These are phyloP conservation scores for Dioscorea cayenensis DNA, from an alignment of 116 monocot genomes.

Conservation along the genomic window DNA sequence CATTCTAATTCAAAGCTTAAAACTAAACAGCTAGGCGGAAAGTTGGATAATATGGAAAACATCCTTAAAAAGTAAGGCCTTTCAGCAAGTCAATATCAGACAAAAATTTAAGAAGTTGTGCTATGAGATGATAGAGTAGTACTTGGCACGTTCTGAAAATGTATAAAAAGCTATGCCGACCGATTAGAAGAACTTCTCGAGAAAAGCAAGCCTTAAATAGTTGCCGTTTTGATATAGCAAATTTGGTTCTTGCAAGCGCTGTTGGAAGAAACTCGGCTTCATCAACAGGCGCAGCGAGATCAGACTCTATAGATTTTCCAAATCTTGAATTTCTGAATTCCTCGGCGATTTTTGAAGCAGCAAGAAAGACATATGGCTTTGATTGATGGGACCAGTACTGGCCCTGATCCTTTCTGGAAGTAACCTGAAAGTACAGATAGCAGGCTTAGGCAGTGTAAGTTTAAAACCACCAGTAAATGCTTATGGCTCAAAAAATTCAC, in stretches of 20 bases:
- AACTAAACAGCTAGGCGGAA: too few species aligned
- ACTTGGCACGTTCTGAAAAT: constrained; percentile 46
- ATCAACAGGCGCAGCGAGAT: constrained; percentile 9
- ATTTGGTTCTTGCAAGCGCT: constrained; percentile 32
- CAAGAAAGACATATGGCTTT: constrained; percentile 24
- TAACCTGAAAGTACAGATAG: constrained; percentile 20
- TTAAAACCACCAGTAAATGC: not conserved
- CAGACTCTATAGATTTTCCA: constrained; percentile 22
- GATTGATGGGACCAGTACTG: constrained; percentile 46
- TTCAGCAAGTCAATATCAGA: not conserved
- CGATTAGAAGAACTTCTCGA: constrained; percentile 34
- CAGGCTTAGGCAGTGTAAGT: not conserved
- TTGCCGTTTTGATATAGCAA: constrained; percentile 23
- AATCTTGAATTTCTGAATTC: constrained; percentile 29
- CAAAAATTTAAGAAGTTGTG: not conserved
- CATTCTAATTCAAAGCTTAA: too few species aligned
- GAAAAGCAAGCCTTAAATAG: constrained; percentile 32
- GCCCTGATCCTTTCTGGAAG: constrained; percentile 40
- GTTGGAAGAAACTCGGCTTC: constrained; percentile 4
- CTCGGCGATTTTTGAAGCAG: constrained; percentile 24
- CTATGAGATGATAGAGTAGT: constrained; percentile 1
- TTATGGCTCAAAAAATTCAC: not conserved
- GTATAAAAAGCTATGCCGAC: constrained; percentile 33
- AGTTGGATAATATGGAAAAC: not conserved
- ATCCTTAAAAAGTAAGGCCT: not conserved